Evolutionary conservation across 345 rosid genomes (phyloP), one percentile per base, ranked within the genome.

Genomic region (Psidium friedrichsthalianum): DNA sequence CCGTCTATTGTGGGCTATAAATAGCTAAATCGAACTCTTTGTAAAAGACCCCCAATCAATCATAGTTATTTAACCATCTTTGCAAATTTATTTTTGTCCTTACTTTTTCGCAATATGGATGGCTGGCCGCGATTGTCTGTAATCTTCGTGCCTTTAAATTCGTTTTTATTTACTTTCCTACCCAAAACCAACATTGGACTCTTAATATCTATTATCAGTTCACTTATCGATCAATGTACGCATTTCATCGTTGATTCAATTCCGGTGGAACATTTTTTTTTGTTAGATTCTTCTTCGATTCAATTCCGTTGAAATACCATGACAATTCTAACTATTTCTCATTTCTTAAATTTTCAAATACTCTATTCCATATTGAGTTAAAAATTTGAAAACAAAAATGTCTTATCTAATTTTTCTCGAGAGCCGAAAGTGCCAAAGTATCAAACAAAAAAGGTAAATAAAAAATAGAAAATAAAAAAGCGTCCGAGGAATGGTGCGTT

Each of bases 301-400:
- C 12, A 4, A 14, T 57, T 57, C 0, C 0, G 6, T 0, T 58
- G 36, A 29, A 61, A 61, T 6, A 14, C 4, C 11, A 1, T 3
- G 74, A 61, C 5, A 61, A 61, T 29, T 61, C 74, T 59, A 59
- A 27, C 15, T 59, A 59, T 27, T 14, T 59, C 74, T 59, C 0
- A 0, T 59, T 5, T 18, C 22, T 18, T 54, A 54, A 53, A 8
- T 52, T 52, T 52, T 52, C 18, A 52, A 9, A 49, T 49, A 10
- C 51, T 9, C 2, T 52, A 52, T 52, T 13, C 18, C 1, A 13
- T 52, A 52, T 52, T 15, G 54, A 52, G 54, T 52, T 13, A 52
- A 52, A 13, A 13, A 8, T 16, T 54, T 54, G 18, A 54, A 54
- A 54, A 54, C 56, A 54, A 18, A 54, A 54, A 18, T 54, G 56